These are phyloP conservation scores for Ramaria rubella DNA, from an alignment of 768 basidiomycete species.

Conservation along the genomic window DNA sequence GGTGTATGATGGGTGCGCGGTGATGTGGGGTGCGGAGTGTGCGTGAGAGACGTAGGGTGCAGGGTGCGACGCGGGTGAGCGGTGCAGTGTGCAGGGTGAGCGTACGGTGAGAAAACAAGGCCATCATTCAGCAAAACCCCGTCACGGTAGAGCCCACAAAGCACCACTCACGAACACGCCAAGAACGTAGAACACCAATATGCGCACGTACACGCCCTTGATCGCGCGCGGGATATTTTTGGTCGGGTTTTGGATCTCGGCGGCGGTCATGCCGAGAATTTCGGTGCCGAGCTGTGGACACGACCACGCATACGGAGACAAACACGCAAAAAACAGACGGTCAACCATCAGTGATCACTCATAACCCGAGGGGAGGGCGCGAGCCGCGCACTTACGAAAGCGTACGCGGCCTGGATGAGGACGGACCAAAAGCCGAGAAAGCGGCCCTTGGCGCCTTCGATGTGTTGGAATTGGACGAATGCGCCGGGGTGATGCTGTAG, in stretches of 20 bases:
- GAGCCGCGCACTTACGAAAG: slow-evolving; percentile 2
- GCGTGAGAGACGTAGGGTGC: background rate
- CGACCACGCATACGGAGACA: slow-evolving; percentile 14
- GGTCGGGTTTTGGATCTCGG: slow-evolving; percentile 37
- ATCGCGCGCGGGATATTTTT: slow-evolving; percentile 35
- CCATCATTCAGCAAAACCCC: no score
- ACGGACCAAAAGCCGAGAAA: slow-evolving; percentile 38
- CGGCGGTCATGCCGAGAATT: slow-evolving; percentile 38
- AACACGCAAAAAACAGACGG: background rate
- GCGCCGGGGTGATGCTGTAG: slow-evolving; percentile 29
- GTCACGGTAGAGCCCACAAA: no score
- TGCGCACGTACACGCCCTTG: slow-evolving; percentile 33
- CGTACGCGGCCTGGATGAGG: slow-evolving; percentile 27
- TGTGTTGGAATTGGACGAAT: slow-evolving; percentile 28
- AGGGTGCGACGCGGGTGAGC: background rate
- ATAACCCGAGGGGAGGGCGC: background rate
- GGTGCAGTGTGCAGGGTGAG: no score
- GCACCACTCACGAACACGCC: slow-evolving; percentile 21
- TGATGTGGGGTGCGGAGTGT: no score
- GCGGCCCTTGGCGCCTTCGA: slow-evolving; percentile 31
- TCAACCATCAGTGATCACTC: no score
- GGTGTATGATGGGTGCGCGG: no score
- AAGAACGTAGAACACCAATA: slow-evolving; percentile 31
- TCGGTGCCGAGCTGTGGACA: slow-evolving; percentile 43
- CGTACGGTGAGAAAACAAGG: no score